Evolutionary conservation across 208 protist species (phyloP), one percentile per base, ranked within the genome.

Genomic region (Acanthamoeba polyphaga): DNA sequence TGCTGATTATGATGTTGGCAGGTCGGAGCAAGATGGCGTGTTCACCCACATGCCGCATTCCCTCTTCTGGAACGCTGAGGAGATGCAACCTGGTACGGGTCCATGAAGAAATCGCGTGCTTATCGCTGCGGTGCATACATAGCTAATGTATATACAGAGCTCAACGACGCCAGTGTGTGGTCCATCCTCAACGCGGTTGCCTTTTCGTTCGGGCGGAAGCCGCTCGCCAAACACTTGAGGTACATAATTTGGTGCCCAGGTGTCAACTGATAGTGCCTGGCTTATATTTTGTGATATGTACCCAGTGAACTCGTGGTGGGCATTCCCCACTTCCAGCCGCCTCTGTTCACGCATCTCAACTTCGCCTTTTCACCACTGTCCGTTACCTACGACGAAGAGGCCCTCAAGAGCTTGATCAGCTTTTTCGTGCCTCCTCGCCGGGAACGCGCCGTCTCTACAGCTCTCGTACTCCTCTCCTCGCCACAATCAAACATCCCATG

Each of bases 311-410:
- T 85, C 9, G 76, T 60, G 19, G 46, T 85, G 17, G 76, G 76
- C 34, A 58, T 85, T 85, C 76, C 76, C 43, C 15, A 85, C 49
- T 60, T 85, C 4, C 76, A 85, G 13, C 76, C 76, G 38, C 76
- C 76, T 32, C 49, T 85, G 34, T 85, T 85, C 76, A 60, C 76
- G 46, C 76, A 85, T 43, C 24, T 85, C 13, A 19, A 60, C 13
- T 32, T 85, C 15, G 29, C 15, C 24, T 85, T 85, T 34, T 19
- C 76, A 10, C 49, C 76, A 24, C 34, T 85, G 12, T 60, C 38
- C 38, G 46, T 85, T 3, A 51, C 49, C 49, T 85, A 85, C 49
- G 76, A 85, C 46, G 76, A 85, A 58, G 34, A 29, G 4, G 76
- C 76, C 6, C 76, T 85, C 17, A 85, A 60, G 49, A 85, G 49